Conservation (phyloP, 768 basidiomycete genomes). For the Guyanaporus albipodus region DNA sequence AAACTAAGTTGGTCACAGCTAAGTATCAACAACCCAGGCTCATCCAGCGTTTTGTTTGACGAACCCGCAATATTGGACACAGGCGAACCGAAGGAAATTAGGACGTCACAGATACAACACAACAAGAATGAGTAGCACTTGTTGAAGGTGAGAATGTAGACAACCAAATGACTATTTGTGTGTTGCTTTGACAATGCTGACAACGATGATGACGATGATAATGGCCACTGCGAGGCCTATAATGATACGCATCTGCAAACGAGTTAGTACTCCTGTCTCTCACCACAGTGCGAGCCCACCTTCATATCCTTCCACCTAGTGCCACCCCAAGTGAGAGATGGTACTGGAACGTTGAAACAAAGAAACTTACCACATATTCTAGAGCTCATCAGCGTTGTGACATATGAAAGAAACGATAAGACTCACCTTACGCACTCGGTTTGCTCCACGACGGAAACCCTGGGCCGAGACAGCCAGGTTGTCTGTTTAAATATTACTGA, state of each 20-base stretch:
- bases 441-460: constrained; percentile 95
- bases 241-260: constrained; percentile 87
- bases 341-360: background rate
- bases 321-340: constrained; percentile 8
- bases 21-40: constrained; percentile 25
- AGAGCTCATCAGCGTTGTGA: constrained; percentile 8
- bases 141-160: constrained; percentile 4
- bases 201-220: constrained; percentile 93
- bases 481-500: constrained; percentile 46
- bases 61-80: constrained; percentile 17
- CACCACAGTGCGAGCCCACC: constrained; percentile 39
- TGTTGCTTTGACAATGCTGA: constrained; percentile 88
- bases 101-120: constrained; percentile 45
- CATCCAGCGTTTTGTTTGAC: constrained; percentile 11
- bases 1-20: constrained; percentile 10
- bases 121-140: constrained; percentile 24
- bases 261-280: constrained; percentile 8
- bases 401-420: background rate
- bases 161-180: constrained; percentile 34
- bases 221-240: constrained; percentile 87
- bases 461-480: constrained; percentile 98
- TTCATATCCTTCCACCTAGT: constrained; percentile 97
- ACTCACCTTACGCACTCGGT: constrained; percentile 90
- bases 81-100: constrained; percentile 27
- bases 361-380: constrained; percentile 87